phyloP scores from a whole-genome alignment of 2,329 filamentous ascomycete species.

The Ambrosiella beaveri region DNA sequence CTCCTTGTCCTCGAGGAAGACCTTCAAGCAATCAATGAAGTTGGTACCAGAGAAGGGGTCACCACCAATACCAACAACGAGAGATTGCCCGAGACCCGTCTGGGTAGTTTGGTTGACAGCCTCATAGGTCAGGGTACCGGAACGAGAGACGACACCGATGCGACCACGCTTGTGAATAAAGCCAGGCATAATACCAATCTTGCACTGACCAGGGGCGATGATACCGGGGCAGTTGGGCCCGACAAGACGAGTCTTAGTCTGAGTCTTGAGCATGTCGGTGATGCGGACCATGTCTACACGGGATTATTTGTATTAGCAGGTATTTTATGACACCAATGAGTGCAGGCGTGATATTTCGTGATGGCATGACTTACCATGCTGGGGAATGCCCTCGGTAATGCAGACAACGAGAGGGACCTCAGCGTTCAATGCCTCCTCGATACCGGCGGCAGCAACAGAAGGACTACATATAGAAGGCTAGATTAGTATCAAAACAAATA shows the following conservation, averaged over 20 bases:
- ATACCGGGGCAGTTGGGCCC: conserved; percentile 97
- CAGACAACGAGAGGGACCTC: conserved; percentile 92
- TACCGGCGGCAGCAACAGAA: conserved; percentile 79
- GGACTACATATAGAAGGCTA: conserved; percentile 37
- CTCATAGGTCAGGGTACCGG: conserved; percentile 96
- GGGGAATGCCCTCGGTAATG: conserved; percentile 95
- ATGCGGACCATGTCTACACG: conserved; percentile 89
- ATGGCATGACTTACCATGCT: conserved; percentile 55
- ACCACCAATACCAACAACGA: conserved; percentile 95
- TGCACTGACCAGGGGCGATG: conserved; percentile 90
- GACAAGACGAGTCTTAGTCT: conserved; percentile 90
- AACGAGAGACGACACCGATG: conserved; percentile 95
- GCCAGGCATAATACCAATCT: conserved; percentile 98
- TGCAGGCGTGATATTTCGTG: neutral
- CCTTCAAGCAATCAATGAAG: conserved; percentile 97
- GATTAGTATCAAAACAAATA: neutral
- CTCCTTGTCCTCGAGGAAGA: conserved; percentile 90
- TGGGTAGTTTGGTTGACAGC: conserved; percentile 99
- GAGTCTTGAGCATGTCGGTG: conserved; percentile 92
- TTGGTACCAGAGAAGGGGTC: conserved; percentile 98
- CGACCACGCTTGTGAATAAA: conserved; percentile 99
- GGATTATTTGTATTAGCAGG: neutral
- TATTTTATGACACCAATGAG: neutral
- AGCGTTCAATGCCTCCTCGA: conserved; percentile 86
- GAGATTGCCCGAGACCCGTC: conserved; percentile 88